phyloP scores from a whole-genome alignment of 139 green algal genomes.

The Coelastrella sp. region DNA sequence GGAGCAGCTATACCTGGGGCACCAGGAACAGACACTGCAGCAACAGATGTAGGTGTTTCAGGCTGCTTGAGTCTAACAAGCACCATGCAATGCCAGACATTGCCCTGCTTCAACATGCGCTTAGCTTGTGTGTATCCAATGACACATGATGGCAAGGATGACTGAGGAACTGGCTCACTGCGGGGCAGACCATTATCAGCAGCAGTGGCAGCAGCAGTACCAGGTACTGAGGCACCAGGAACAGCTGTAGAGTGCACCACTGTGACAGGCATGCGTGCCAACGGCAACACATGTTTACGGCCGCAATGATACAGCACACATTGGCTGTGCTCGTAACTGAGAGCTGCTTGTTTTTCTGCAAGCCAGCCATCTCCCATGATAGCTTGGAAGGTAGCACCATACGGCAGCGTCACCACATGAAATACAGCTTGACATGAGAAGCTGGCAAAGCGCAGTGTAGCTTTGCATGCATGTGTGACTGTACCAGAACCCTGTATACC shows the following conservation, averaged over 20 bases:
- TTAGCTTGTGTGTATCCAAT: slow-evolving; percentile 6
- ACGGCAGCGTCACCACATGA: neutral
- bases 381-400: neutral
- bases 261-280: neutral
- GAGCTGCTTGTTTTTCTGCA: neutral
- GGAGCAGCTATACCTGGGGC: neutral
- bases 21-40: neutral
- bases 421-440: slow-evolving; percentile 14
- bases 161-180: neutral
- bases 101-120: neutral
- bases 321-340: neutral
- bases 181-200: neutral
- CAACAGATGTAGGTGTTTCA: neutral
- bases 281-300: slow-evolving; percentile 2
- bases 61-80: neutral
- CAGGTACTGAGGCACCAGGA: neutral
- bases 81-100: neutral
- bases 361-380: slow-evolving; percentile 13
- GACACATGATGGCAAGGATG: neutral
- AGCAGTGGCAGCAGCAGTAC: neutral
- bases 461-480: neutral
- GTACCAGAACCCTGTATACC: neutral
- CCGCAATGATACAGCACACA: slow-evolving; percentile 17
- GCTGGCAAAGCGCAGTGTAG: neutral
- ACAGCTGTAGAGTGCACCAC: neutral